Conservation (phyloP, 176 grass and related monocot genomes). For the Carex myosuroides region DNA sequence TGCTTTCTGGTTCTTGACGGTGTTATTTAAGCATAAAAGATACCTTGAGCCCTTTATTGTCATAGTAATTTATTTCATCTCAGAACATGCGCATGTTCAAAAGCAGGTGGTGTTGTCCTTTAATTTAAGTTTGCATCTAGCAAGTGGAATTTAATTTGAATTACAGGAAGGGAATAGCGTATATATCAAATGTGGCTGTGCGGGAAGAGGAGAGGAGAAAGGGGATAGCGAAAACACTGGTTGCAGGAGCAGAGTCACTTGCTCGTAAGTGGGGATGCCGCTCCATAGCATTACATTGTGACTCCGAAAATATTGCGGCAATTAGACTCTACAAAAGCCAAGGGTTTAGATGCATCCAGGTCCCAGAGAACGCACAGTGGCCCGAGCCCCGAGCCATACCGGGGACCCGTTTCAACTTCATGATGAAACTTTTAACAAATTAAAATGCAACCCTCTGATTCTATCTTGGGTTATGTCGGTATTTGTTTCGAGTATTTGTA, state of each 20-base stretch:
- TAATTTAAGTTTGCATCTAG: background rate
- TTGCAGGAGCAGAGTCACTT: constrained; percentile 55
- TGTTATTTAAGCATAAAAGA: background rate
- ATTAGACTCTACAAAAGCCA: constrained; percentile 53
- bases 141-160: background rate
- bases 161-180: constrained; percentile 77
- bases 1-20: background rate
- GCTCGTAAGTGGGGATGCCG: constrained; percentile 71
- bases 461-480: background rate
- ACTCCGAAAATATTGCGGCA: constrained; percentile 62
- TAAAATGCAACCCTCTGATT: background rate
- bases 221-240: constrained; percentile 78
- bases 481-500: background rate
- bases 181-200: constrained; percentile 81
- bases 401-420: constrained; percentile 59
- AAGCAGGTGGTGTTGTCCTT: background rate
- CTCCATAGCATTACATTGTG: constrained; percentile 75
- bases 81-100: background rate
- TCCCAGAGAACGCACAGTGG: constrained; percentile 65
- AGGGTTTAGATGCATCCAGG: constrained; percentile 60
- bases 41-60: background rate
- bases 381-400: constrained; percentile 54
- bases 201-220: constrained; percentile 53
- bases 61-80: background rate
- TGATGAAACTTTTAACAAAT: constrained; percentile 54